These are phyloP conservation scores for Pichia pseudocactophila DNA, from an alignment of 805 yeast species.

Conservation along the genomic window DNA sequence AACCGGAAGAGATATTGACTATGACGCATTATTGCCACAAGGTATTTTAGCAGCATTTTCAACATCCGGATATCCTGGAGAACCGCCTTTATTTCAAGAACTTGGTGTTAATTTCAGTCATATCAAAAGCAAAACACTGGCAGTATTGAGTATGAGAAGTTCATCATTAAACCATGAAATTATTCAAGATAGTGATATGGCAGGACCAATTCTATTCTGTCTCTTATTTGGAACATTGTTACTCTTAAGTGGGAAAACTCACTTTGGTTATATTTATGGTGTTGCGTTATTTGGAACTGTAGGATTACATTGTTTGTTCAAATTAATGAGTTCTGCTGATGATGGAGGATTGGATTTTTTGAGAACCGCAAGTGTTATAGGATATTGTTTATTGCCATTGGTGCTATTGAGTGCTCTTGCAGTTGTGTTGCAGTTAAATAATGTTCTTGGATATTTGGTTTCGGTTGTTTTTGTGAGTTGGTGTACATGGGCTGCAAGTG, in stretches of 20 bases:
- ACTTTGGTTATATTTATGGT: slow-evolving; percentile 94
- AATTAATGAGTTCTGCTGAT: slow-evolving; percentile 63
- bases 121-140: slow-evolving; percentile 73
- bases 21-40: slow-evolving; percentile 16
- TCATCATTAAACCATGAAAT: slow-evolving; percentile 60
- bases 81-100: slow-evolving; percentile 86
- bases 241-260: slow-evolving; percentile 84
- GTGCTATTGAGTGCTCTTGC: slow-evolving; percentile 70
- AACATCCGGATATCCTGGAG: slow-evolving; percentile 90
- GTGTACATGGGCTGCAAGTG: slow-evolving; percentile 92
- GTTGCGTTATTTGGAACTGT: slow-evolving; percentile 88
- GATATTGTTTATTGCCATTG: slow-evolving; percentile 87
- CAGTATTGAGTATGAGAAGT: slow-evolving; percentile 68
- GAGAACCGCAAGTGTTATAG: slow-evolving; percentile 84
- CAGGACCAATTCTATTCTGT: slow-evolving; percentile 90
- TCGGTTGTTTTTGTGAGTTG: slow-evolving; percentile 66
- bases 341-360: slow-evolving; percentile 37
- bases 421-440: slow-evolving; percentile 60
- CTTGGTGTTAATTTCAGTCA: slow-evolving; percentile 88
- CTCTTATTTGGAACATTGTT: slow-evolving; percentile 77
- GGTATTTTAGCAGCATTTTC: slow-evolving; percentile 91
- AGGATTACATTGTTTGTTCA: slow-evolving; percentile 75
- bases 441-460: slow-evolving; percentile 59
- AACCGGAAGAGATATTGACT: neutral
- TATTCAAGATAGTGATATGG: slow-evolving; percentile 83